A percentile compares a stretch with the other conserved stretches of the same genome.
phyloP scores from a whole-genome alignment of 352 stramenopile genomes.

The Phytophthora capsici region DNA sequence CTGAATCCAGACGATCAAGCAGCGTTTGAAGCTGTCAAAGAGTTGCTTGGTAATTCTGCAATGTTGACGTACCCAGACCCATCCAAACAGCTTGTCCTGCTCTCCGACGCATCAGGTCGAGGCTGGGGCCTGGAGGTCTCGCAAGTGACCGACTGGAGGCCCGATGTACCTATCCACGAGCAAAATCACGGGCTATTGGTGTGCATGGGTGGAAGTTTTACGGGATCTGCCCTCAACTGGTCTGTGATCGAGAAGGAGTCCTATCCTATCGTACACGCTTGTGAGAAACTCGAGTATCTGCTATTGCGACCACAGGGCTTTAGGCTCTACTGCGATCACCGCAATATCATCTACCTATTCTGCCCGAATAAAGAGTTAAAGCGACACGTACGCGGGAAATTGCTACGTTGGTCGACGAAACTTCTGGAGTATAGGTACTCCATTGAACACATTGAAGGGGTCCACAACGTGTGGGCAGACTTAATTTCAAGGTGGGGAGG shows the following conservation, averaged over 20 bases:
- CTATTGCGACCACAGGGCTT: conserved; percentile 12
- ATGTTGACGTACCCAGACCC: conserved; percentile 7
- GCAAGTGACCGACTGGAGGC: conserved; percentile 7
- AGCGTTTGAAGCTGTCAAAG: not conserved
- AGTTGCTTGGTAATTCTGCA: not conserved
- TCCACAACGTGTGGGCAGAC: conserved; percentile 21
- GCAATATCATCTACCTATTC: conserved; percentile 22
- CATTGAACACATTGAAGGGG: conserved; percentile 23
- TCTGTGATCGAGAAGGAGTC: conserved; percentile 26
- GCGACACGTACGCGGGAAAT: conserved; percentile 4
- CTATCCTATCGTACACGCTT: conserved; percentile 6
- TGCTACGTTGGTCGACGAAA: conserved; percentile 15
- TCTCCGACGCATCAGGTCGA: conserved; percentile 2
- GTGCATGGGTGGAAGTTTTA: conserved; percentile 20
- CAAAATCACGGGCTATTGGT: conserved; percentile 7
- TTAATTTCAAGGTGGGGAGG: conserved; percentile 19
- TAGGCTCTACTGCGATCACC: too few relatives aligned
- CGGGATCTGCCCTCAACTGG: conserved; percentile 23
- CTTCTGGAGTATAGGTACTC: conserved; percentile 16
- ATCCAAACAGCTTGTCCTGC: not conserved
- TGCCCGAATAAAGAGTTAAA: not conserved
- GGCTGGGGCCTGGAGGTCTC: conserved; percentile 8
- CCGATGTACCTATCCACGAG: conserved; percentile 1
- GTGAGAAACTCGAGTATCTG: not conserved
- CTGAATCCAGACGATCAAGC: not conserved